Conservation (phyloP, 2,329 filamentous ascomycete species). For the Sordariomycetes sp. region DNA sequence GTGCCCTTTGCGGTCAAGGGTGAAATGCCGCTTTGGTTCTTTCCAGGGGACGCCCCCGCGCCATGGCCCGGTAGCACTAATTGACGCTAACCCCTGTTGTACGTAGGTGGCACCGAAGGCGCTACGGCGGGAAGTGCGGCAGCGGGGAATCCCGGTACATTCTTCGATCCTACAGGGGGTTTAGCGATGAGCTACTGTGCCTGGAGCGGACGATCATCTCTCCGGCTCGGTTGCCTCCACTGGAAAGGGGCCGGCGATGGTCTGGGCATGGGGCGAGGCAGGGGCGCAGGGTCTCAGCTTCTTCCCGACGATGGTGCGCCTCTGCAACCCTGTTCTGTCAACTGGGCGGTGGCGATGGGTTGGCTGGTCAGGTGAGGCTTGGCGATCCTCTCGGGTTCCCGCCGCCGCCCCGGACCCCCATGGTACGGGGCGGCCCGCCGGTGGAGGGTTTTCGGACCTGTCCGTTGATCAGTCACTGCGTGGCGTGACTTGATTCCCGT, state of each 20-base stretch:
- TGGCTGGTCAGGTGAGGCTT: neutral
- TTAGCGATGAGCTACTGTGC: neutral
- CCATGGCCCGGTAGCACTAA: neutral
- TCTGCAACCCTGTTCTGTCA: neutral
- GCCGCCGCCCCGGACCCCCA: neutral
- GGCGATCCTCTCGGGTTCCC: neutral
- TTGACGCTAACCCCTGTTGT: neutral
- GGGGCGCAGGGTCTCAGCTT: neutral
- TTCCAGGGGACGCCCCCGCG: neutral
- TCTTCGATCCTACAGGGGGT: neutral
- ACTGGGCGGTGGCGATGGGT: neutral
- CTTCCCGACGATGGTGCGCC: neutral
- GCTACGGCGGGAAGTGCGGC: neutral
- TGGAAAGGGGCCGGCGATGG: neutral
- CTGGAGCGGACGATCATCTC: neutral
- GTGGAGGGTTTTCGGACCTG: neutral
- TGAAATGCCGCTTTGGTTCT: neutral
- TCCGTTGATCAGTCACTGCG: conserved; percentile 3
- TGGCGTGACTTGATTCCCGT: neutral
- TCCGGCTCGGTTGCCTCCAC: neutral
- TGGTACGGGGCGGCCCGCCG: neutral
- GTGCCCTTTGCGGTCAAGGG: neutral
- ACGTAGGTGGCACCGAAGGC: neutral
- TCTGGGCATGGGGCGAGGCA: neutral
- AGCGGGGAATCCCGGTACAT: neutral